Base-by-base conservation (phyloP, 2,329 filamentous ascomycete species). In the Mycosphaerella sp. region DNA sequence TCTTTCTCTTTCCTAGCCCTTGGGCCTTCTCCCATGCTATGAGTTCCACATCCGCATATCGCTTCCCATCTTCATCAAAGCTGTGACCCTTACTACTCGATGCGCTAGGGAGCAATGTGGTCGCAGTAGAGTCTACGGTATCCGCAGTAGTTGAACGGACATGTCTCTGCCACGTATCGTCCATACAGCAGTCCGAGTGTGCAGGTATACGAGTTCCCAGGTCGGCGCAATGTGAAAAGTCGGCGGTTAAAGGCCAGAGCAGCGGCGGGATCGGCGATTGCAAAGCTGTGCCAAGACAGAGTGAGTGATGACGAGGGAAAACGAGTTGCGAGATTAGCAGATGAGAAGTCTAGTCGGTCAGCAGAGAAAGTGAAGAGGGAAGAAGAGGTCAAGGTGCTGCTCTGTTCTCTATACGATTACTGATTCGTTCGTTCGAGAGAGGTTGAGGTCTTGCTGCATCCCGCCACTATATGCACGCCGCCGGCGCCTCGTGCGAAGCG, bases 71-170 rank as follows among this genome's bases (percentile, higher is more conserved):
- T 45, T 61, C 51, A 11, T 59, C 61, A 12, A 61, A 56, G 32
- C 59, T 64, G 11, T 53, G 48, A 32, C 51, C 43, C 31, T 55
- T 57, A 17, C 48, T 53, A 17, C 48, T 52, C 2, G 45, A 40
- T 12, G 57, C 45, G 45, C 59, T 63, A 17, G 53, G 59, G 2
- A 62, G 52, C 10, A 66, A 54, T 6, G 64, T 66, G 6, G 64
- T 65, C 5, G 60, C 64, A 8, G 63, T 57, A 44, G 60, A 62
- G 50, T 65, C 62, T 58, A 64, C 53, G 26, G 61, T 61, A 9
- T 59, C 56, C 45, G 43, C 43, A 29, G 52, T 49, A 5, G 48
- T 38, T 23, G 46, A 43, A n/a, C 51, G 48, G 41, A n/a, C 32
- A 36, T 53, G 50, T 29, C 45, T 31, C 53, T 51, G 38, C 6